Base-by-base conservation (phyloP, 495 filamentous ascomycete species). In the Elaphomyces granulatus region DNA sequence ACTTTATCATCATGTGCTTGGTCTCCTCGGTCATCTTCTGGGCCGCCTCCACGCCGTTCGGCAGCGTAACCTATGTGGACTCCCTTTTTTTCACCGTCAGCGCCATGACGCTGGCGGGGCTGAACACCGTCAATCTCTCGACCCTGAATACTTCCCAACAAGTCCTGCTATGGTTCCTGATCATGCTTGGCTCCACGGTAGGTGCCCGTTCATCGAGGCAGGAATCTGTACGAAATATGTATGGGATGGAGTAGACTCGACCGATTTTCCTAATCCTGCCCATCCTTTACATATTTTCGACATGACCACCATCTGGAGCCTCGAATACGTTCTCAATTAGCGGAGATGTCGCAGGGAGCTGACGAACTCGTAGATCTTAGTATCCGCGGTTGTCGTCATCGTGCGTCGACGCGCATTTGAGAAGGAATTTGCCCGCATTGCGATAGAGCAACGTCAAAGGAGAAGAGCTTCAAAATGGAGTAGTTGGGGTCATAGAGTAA, bases 71-170 rank as follows among this genome's bases (percentile, higher is more conserved):
- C 36, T 93, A 84, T 59, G 70, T 71, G 6, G 81, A 93, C 53
- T 70, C 77, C 9, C 60, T 93, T 8, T 94, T 88, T 51, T 54
- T 92, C 28, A 72, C 74, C 33, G 74, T 81, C 32, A 81, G 75
- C 45, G 83, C 85, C 17, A 88, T 90, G 74, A 87, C 83, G 12
- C 68, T 77, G 37, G 80, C 86, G 21, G 81, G 81, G 0, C 60
- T 87, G 21, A 84, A 83, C 42, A 82, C 75, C 16, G 70, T 81
- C 34, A 74, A 81, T 41, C 49, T 79, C 4, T 82, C 75, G 39
- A 64, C 73, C 35, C 60, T 93, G 45, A 90, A 82, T 30, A 81
- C 75, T 1, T 81, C 79, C 53, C 87, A 93, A 51, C 87, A 93
- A 50, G 54, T 71, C 8, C 50, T 88, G 12, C 68, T 92, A 8